phyloP scores from a whole-genome alignment of 306 rosid species.

The Ammopiptanthus mongolicus region DNA sequence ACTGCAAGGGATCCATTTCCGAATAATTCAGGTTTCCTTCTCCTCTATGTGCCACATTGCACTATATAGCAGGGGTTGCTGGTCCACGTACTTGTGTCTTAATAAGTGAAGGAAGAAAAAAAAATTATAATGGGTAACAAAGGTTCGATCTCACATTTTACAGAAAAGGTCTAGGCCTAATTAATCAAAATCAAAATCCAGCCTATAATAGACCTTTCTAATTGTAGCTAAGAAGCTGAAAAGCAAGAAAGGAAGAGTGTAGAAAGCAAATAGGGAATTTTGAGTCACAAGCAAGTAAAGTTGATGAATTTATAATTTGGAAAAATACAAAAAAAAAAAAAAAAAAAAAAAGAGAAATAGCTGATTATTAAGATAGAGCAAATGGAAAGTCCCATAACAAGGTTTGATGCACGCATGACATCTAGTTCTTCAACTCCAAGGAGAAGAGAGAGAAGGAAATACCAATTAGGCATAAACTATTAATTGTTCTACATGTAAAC shows the following conservation, averaged over 20 bases:
- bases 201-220: too few species aligned
- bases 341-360: background rate
- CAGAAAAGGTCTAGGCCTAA: too few species aligned
- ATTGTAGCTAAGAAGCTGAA: too few species aligned
- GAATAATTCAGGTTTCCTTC: too few species aligned
- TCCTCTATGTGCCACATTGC: background rate
- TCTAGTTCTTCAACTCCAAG: background rate
- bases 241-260: too few species aligned
- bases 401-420: conserved; percentile 20
- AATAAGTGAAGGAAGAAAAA: too few species aligned
- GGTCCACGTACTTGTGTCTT: background rate
- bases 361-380: conserved; percentile 36
- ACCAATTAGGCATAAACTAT: background rate
- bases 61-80: background rate
- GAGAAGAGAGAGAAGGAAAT: background rate
- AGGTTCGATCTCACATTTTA: too few species aligned
- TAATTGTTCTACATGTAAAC: background rate
- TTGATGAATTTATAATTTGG: conserved; percentile 20
- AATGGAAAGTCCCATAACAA: conserved; percentile 21
- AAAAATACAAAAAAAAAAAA: conserved; percentile 7
- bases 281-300: conserved; percentile 23
- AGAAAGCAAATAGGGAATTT: background rate
- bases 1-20: too few species aligned
- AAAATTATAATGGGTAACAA: too few species aligned
- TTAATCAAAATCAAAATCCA: too few species aligned